These are phyloP conservation scores for Boletus reticuloceps DNA, from an alignment of 768 basidiomycete species.

Conservation along the genomic window DNA sequence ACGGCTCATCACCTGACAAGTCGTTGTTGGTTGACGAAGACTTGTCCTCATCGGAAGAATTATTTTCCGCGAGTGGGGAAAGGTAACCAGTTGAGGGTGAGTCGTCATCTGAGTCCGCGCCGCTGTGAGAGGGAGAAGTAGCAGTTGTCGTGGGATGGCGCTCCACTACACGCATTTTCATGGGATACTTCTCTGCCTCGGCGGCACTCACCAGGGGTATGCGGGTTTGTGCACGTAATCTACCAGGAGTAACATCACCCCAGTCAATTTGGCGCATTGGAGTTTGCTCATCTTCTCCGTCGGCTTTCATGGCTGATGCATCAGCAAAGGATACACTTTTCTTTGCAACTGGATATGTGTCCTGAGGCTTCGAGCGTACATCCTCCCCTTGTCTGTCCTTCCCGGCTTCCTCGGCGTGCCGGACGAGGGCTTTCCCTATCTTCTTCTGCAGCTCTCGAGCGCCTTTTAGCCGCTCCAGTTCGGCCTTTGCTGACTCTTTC, in stretches of 20 bases:
- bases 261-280: conserved; percentile 33
- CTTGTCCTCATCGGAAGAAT: conserved; percentile 16
- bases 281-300: conserved; percentile 12
- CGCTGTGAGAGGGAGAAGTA: conserved; percentile 1
- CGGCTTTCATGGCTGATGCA: conserved; percentile 21
- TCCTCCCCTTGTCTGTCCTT: conserved; percentile 32
- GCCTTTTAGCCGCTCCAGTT: conserved; percentile 38
- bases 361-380: conserved; percentile 23
- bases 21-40: conserved; percentile 28
- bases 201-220: conserved; percentile 32
- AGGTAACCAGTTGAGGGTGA: conserved; percentile 38
- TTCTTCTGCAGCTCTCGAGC: conserved; percentile 63
- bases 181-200: conserved; percentile 41
- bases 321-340: conserved; percentile 70
- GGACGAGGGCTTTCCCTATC: conserved; percentile 70
- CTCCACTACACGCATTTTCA: conserved; percentile 72
- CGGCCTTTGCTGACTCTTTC: conserved; percentile 45
- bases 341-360: conserved; percentile 38
- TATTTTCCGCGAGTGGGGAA: conserved; percentile 35
- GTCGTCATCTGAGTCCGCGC: conserved; percentile 69
- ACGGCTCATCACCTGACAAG: conserved; percentile 37
- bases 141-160: conserved; percentile 41
- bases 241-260: conserved; percentile 56
- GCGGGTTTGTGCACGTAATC: conserved; percentile 41
- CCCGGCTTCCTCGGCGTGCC: conserved; percentile 38